These are phyloP conservation scores for Fusarium acutatum DNA, from an alignment of 2,329 filamentous ascomycete species.

Conservation along the genomic window DNA sequence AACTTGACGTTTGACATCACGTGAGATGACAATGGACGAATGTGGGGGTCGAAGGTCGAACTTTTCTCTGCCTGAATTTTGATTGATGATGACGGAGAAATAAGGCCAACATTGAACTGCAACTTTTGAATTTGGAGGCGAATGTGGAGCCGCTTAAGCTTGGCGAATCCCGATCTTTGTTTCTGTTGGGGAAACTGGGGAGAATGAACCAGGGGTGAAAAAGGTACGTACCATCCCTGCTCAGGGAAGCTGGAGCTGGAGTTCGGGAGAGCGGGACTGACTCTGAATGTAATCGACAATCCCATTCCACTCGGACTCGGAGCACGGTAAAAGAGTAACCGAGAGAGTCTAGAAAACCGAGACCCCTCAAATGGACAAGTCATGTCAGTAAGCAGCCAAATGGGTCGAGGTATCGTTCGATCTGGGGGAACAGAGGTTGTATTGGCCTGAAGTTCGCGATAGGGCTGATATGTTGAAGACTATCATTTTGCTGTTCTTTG, in stretches of 20 bases:
- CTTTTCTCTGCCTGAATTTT: slow-evolving; percentile 7
- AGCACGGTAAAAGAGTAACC: background rate
- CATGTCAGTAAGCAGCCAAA: slow-evolving; percentile 25
- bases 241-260: background rate
- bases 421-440: slow-evolving; percentile 9
- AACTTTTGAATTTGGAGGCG: background rate
- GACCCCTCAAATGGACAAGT: background rate
- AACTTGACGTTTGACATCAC: slow-evolving; percentile 4
- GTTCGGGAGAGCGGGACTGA: slow-evolving; percentile 29
- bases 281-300: slow-evolving; percentile 1
- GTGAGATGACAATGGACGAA: background rate
- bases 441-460: slow-evolving; percentile 13
- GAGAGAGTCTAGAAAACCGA: slow-evolving; percentile 1
- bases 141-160: slow-evolving; percentile 19
- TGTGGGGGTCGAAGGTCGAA: background rate
- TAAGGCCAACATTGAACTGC: background rate
- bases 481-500: background rate
- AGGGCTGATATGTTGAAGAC: slow-evolving; percentile 27
- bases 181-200: slow-evolving; percentile 43
- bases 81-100: background rate
- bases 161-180: slow-evolving; percentile 40
- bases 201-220: slow-evolving; percentile 14
- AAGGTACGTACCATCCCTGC: slow-evolving; percentile 20
- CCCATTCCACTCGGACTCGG: background rate
- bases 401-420: slow-evolving; percentile 39